A percentile compares a stretch with the other conserved stretches of the same genome.
These are phyloP conservation scores for Myotisia sp. DNA, from an alignment of 2,329 filamentous ascomycete species.

Conservation along the genomic window DNA sequence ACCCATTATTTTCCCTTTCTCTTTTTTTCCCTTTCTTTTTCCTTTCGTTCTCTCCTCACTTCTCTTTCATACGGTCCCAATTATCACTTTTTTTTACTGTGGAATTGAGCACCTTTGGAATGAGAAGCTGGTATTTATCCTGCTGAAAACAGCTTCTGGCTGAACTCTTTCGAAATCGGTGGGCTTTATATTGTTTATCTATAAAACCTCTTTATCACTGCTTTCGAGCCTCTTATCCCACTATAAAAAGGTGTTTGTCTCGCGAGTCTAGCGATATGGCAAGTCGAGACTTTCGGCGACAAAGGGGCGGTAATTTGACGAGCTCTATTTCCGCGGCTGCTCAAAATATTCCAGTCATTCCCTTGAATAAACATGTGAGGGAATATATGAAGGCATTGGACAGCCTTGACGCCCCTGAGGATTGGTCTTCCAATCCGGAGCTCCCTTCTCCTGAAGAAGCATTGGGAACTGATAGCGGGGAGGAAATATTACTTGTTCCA, in stretches of 20 bases:
- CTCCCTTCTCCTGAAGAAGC: conserved; percentile 30
- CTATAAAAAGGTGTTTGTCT: no score
- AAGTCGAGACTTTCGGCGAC: conserved; percentile 2
- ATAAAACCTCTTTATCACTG: background rate
- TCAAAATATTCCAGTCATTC: background rate
- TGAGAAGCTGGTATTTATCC: no score
- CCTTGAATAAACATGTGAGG: conserved; percentile 20
- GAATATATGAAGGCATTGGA: conserved; percentile 17
- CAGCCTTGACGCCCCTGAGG: conserved; percentile 9
- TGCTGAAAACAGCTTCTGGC: no score
- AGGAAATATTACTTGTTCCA: conserved; percentile 26
- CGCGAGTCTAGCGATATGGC: background rate
- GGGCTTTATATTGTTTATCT: no score
- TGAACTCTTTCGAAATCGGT: no score
- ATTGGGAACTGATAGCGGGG: conserved; percentile 15
- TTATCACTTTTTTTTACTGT: background rate
- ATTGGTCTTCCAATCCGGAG: conserved; percentile 27
- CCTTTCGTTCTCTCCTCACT: background rate
- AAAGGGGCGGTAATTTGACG: background rate
- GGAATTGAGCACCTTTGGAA: no score
- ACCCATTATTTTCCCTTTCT: background rate
- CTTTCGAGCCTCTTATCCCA: background rate
- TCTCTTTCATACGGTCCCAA: background rate
- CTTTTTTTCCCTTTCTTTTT: background rate
- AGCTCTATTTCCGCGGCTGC: background rate